Evolutionary conservation across 768 basidiomycete genomes (phyloP).

Genomic region (Kwoniella sp.): DNA sequence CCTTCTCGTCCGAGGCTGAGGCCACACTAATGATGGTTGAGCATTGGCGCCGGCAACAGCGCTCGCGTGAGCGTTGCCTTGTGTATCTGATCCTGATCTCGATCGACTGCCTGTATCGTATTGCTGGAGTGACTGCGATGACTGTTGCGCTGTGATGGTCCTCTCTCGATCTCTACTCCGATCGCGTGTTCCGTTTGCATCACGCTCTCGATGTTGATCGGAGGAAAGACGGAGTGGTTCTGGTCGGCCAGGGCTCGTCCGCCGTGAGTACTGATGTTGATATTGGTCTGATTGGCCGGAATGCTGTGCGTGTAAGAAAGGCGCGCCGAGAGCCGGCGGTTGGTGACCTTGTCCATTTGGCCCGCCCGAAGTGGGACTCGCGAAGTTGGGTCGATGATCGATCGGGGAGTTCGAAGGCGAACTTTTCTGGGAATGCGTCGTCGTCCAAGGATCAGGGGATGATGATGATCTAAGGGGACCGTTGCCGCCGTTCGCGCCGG

Average conservation of each 20-base stretch:
- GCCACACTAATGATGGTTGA: slow-evolving; percentile 16
- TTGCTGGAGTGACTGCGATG: slow-evolving; percentile 15
- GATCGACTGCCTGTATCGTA: neutral
- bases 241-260: neutral
- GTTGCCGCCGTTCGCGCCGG: slow-evolving; percentile 7
- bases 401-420: slow-evolving; percentile 40
- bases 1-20: slow-evolving; percentile 24
- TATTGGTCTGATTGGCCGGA: slow-evolving; percentile 3
- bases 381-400: slow-evolving; percentile 30
- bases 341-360: slow-evolving; percentile 15
- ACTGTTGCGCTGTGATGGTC: slow-evolving; percentile 18
- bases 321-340: slow-evolving; percentile 17
- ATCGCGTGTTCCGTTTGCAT: neutral
- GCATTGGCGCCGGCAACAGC: neutral
- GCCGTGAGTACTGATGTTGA: neutral
- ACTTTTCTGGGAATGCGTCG: slow-evolving; percentile 14
- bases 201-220: slow-evolving; percentile 10
- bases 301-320: slow-evolving; percentile 5
- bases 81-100: neutral
- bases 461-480: slow-evolving; percentile 39
- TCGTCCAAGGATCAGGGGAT: slow-evolving; percentile 39
- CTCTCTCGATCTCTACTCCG: slow-evolving; percentile 11
- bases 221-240: slow-evolving; percentile 13
- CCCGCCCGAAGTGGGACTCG: neutral
- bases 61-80: neutral